Conservation (phyloP, 345 rosid species). For the Geranium rotundifolium region DNA sequence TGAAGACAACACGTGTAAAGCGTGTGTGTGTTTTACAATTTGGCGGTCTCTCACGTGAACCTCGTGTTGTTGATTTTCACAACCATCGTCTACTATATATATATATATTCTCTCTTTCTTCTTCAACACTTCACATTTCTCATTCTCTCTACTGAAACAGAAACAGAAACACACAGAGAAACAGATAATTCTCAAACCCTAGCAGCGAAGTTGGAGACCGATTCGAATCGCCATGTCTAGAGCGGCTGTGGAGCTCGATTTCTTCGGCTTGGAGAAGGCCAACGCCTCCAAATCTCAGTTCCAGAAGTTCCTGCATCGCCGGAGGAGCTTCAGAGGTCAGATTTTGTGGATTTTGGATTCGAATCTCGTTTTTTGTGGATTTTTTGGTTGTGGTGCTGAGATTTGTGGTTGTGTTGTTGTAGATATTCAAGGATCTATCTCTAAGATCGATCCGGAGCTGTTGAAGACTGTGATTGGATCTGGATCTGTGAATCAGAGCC, state of each 20-base stretch:
- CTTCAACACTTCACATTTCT: neutral
- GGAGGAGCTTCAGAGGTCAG: slow-evolving; percentile 64
- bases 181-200: neutral
- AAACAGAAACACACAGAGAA: neutral
- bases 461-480: slow-evolving; percentile 62
- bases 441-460: slow-evolving; percentile 75
- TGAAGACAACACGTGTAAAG: neutral
- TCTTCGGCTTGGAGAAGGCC: slow-evolving; percentile 48
- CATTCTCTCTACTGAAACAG: neutral
- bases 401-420: neutral
- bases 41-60: neutral
- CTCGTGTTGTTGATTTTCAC: neutral
- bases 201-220: neutral
- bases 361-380: neutral
- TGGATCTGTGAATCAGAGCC: slow-evolving; percentile 12
- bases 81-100: neutral
- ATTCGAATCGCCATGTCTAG: slow-evolving; percentile 25
- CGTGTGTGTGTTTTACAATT: neutral
- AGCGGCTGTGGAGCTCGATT: slow-evolving; percentile 54
- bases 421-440: slow-evolving; percentile 75
- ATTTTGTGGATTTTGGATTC: neutral
- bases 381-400: too few relatives aligned
- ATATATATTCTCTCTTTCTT: neutral
- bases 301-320: slow-evolving; percentile 41
- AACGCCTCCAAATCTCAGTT: slow-evolving; percentile 34